phyloP scores from a whole-genome alignment of 2,329 filamentous ascomycete genomes.

The Colletotrichum orbiculare region DNA sequence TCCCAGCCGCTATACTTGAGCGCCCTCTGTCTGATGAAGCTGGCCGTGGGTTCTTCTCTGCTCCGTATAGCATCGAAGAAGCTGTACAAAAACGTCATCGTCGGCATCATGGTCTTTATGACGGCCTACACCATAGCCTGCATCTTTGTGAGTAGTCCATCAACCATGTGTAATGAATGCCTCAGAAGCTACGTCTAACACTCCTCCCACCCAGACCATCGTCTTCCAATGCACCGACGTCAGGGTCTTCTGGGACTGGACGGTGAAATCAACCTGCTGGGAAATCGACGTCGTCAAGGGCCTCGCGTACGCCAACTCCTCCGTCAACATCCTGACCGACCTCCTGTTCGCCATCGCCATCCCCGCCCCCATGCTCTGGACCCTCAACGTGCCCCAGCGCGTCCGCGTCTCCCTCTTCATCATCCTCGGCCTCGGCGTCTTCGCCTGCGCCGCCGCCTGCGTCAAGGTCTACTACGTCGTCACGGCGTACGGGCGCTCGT shows the following conservation, averaged over 20 bases:
- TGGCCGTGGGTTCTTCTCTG: constrained; percentile 54
- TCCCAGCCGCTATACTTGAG: constrained; percentile 56
- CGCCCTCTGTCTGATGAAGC: constrained; percentile 55
- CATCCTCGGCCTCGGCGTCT: constrained; percentile 56
- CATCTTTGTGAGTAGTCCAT: constrained; percentile 47
- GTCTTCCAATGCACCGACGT: constrained; percentile 61
- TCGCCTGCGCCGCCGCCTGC: constrained; percentile 55
- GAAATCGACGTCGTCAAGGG: constrained; percentile 48
- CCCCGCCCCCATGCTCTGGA: constrained; percentile 51
- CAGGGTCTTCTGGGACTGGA: constrained; percentile 55
- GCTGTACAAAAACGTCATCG: constrained; percentile 49
- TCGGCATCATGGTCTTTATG: constrained; percentile 51
- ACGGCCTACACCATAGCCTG: constrained; percentile 45
- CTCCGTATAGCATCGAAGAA: constrained; percentile 52
- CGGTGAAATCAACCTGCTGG: constrained; percentile 55
- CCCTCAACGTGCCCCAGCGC: constrained; percentile 52
- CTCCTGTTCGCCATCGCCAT: constrained; percentile 53
- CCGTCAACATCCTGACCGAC: constrained; percentile 50
- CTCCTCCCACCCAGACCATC: constrained; percentile 46
- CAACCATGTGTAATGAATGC: background rate
- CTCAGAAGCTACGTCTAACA: background rate
- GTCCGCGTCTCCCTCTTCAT: constrained; percentile 53
- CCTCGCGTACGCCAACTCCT: constrained; percentile 55
- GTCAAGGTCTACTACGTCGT: constrained; percentile 53
- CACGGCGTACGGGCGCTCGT: constrained; percentile 49